phyloP scores from a whole-genome alignment of 2,329 filamentous ascomycete genomes.

The Onygenales sp. region DNA sequence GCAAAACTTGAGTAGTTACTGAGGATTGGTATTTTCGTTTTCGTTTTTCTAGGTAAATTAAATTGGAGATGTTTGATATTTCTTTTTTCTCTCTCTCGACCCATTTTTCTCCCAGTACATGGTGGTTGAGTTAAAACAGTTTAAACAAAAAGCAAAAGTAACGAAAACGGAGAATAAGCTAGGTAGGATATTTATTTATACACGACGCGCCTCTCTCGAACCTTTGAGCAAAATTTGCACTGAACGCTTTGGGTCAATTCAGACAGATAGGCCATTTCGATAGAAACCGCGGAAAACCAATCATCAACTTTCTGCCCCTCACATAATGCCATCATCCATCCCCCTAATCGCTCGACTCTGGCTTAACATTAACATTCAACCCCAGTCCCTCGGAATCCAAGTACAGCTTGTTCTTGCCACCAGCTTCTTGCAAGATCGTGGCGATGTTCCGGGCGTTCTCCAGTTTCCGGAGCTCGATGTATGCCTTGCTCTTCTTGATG shows the following conservation, averaged over 20 bases:
- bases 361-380: constrained; percentile 59
- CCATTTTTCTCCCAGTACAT: neutral
- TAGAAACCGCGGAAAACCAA: neutral
- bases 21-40: neutral
- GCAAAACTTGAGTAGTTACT: neutral
- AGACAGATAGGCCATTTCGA: neutral
- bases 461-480: constrained; percentile 94
- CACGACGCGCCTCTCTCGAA: neutral
- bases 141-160: neutral
- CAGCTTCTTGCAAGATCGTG: constrained; percentile 72
- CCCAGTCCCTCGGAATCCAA: constrained; percentile 85
- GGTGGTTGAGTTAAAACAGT: neutral
- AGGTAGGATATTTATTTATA: constrained; percentile 3
- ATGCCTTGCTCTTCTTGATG: constrained; percentile 98
- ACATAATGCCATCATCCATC: neutral
- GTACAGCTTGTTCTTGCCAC: constrained; percentile 86
- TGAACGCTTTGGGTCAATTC: neutral
- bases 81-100: neutral
- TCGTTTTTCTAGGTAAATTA: neutral
- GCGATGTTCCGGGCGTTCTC: constrained; percentile 91
- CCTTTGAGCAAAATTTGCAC: too few relatives aligned
- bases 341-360: constrained; percentile 17
- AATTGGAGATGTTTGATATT: neutral
- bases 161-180: neutral
- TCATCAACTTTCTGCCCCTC: neutral